Base-by-base conservation (phyloP, 2,329 filamentous ascomycete species). In the Fusarium nurragi region DNA sequence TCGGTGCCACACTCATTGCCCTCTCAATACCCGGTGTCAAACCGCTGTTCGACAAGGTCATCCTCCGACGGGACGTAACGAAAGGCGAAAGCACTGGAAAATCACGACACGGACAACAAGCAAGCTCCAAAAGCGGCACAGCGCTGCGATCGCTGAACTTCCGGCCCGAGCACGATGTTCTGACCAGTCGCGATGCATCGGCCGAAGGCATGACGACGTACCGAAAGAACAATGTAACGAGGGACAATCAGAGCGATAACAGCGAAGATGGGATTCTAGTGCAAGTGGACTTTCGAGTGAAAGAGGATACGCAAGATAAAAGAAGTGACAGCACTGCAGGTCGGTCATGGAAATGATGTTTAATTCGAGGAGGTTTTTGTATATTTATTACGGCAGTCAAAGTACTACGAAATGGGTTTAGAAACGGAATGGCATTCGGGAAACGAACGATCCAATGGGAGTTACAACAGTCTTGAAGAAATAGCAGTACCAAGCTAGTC, bases 1-100 rank as follows among this genome's bases (percentile, higher is more conserved):
- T 85, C 19, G 82, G 81, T 5, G 77, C 78, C 2, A 85, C 83
- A 0, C 67, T 85, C 22, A 79, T 84, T 36, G 81, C 83, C 2
- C 76, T 85, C 2, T 85, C 83, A 0, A 75, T 84, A 0, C 83
- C 83, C 0, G 82, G 81, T 4, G 71, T 83, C 43, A 84, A 84
- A 51, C 82, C 82, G 0, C 67, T 84, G 4, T 77, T 80, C 38
- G 79, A 79, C 65, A 72, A 65, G 55, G 67, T 73, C 43, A 53
- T 78, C 23, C 59, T 75, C 45, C 57, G 69, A 23, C 71, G 67
- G 58, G 73, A 70, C 23, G 44, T 55, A 6, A 59, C 67, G 22
- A 41, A 56, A 5, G 63, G 68, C 25, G 44, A 47, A 14, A 64
- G 61, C 39, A 63, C 53, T 4, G 70, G 60, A 11, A 68, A 66